A percentile compares a stretch with the other conserved stretches of the same genome.
These are phyloP conservation scores for Tylopilus balloui DNA, from an alignment of 768 basidiomycete species.

Conservation along the genomic window DNA sequence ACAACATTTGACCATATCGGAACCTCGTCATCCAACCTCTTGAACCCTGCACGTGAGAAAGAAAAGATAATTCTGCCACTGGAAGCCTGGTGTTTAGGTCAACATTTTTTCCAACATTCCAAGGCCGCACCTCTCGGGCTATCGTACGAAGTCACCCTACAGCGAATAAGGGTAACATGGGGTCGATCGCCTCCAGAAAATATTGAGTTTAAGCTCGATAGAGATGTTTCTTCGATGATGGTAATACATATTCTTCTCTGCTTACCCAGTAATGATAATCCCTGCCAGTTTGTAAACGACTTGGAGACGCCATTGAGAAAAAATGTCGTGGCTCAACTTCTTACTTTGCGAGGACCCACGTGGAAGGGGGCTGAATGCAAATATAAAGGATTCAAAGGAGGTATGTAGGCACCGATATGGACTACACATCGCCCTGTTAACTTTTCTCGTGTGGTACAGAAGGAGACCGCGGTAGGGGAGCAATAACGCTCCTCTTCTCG, in stretches of 20 bases:
- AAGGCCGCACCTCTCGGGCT: conserved; percentile 12
- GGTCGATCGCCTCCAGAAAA: conserved; percentile 10
- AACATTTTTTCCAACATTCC: conserved; percentile 13
- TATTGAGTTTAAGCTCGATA: conserved; percentile 16
- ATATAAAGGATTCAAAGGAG: conserved; percentile 22
- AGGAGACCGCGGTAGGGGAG: neutral
- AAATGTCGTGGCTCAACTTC: conserved; percentile 24
- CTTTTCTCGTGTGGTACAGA: conserved; percentile 13
- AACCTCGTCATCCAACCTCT: conserved; percentile 28
- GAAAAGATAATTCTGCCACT: conserved; percentile 16
- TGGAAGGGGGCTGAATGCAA: conserved; percentile 10
- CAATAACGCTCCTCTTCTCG: conserved; percentile 23
- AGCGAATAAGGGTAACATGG: conserved; percentile 10
- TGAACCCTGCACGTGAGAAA: conserved; percentile 14
- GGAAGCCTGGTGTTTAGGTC: conserved; percentile 28
- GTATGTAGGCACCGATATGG: conserved; percentile 12
- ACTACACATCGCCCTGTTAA: neutral
- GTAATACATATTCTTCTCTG: conserved; percentile 7
- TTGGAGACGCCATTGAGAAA: neutral
- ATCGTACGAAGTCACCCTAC: conserved; percentile 5
- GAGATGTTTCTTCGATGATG: conserved; percentile 9
- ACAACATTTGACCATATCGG: conserved; percentile 16
- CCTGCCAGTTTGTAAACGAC: conserved; percentile 26
- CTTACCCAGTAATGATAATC: neutral
- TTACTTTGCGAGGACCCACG: neutral